These are phyloP conservation scores for Pouteria campechiana DNA, from an alignment of 179 eudicot genomes.

Conservation along the genomic window DNA sequence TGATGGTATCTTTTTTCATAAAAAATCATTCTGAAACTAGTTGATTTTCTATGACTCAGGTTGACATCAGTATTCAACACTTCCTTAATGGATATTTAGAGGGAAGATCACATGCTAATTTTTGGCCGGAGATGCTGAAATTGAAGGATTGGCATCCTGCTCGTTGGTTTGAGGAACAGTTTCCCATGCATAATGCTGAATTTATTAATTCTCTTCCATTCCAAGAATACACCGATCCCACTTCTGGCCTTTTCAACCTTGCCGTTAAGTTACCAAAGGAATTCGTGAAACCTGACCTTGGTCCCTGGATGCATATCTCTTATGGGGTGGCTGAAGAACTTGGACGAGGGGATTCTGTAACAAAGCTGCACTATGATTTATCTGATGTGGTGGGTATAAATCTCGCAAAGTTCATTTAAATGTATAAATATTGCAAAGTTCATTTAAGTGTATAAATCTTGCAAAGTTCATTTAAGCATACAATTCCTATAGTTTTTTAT, in stretches of 20 bases:
- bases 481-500: neutral
- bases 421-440: slow-evolving; percentile 1
- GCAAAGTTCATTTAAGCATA: neutral
- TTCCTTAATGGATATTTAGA: slow-evolving; percentile 43
- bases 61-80: slow-evolving; percentile 49
- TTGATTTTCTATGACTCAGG: slow-evolving; percentile 19
- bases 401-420: neutral
- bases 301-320: slow-evolving; percentile 61
- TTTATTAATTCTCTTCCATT: slow-evolving; percentile 58
- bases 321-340: slow-evolving; percentile 64
- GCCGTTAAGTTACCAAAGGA: slow-evolving; percentile 56
- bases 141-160: slow-evolving; percentile 62
- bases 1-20: too few species aligned
- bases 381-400: slow-evolving; percentile 52
- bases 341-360: slow-evolving; percentile 54
- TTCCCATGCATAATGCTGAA: slow-evolving; percentile 48
- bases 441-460: slow-evolving; percentile 11
- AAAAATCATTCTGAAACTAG: neutral
- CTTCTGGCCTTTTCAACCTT: slow-evolving; percentile 61
- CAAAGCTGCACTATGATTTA: slow-evolving; percentile 43
- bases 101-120: slow-evolving; percentile 28
- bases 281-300: slow-evolving; percentile 41
- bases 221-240: slow-evolving; percentile 62
- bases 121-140: slow-evolving; percentile 42
- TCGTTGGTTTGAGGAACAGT: slow-evolving; percentile 35